Base-by-base conservation (phyloP, 179 eudicot species). In the Beta lomatogona region DNA sequence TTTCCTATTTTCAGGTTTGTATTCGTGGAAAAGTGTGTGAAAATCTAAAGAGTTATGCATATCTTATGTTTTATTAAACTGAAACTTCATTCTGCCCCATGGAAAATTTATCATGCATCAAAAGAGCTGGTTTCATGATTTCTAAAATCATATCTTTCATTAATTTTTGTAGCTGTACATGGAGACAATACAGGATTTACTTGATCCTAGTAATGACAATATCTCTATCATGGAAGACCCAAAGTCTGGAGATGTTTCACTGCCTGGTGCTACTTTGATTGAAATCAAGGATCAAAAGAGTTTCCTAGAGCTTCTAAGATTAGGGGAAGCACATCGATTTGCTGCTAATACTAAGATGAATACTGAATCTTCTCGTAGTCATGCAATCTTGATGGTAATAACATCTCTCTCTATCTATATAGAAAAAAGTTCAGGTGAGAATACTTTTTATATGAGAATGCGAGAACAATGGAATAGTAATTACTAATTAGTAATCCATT, bases 301-400 rank as follows among this genome's bases (percentile, higher is more conserved):
- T 85, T 93, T 93, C 77, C 55, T 93, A 65, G 93, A 93, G 81
- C 87, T 94, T 53, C 86, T 94, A 41, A 83, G 88, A 57, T 80
- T 94, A 86, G 98, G 98, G 75, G 98, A 94, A 86, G 94, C 93
- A 76, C 93, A 94, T 79, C 98, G 98, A 22, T 93, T 90, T 87
- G 98, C 97, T 82, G 94, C 98, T 78, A 94, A 94, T 86, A 94
- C 98, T 76, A 94, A 94, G 79, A 83, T 94, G 91, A 94, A 94
- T 81, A 91, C 97, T 13, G 98, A 94, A 86, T 94, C 98, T 83
- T 94, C 98, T 80, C 93, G 98, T 46, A 94, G 98, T 85, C 98
- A 94, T 89, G 98, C 98, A 79, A 88, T 94, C 80, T 78, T 94
- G 79, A 91, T 94, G 97, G 98, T 94, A 88, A 71, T 54, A 25